Evolutionary conservation across 495 filamentous ascomycete genomes (phyloP), one percentile per base, ranked within the genome.

Genomic region (Trichoderma orchidacearum): DNA sequence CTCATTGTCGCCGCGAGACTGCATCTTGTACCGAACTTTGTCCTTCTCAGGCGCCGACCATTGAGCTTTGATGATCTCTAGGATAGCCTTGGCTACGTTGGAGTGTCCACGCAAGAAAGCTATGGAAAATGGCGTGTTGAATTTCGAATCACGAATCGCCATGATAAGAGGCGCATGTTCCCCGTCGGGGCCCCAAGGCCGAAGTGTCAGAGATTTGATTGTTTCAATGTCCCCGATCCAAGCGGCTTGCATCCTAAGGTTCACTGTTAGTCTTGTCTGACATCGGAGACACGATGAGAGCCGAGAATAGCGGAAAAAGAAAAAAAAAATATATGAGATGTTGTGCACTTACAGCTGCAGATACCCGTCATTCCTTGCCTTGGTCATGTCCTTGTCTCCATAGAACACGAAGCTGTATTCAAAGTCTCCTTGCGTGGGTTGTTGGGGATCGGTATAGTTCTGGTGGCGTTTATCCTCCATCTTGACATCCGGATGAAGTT

Each of bases 11-110:
- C 66, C 61, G 7, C 66, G 60, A 11, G 61, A 62, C 11, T 64
- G 55, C 66, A 82, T 76, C 32, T 61, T 71, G 67, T 76, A 84
- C n/a, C 74, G 71, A 5, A 66, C 60, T 56, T 72, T 67, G 35
- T 68, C 60, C 45, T 64, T 67, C 58, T 74, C 73, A 17, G 68
- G 61, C 0, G 73, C 74, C 17, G 78, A 70, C 63, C 84, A 88
- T 62, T 93, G 88, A 0, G 77, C 79, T 12, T 77, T 68, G 0
- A 74, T 71, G 57, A 93, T 90, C 51, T 81, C 76, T 5, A 92
- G 62, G 18, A 91, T 80, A 11, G 71, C 72, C 59, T 73, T 81
- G 11, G 85, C 85, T 15, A 80, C 68, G 3, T 78, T 71, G 32
- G 74, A 64, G 60, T 92, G 82, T 0, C 81, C 81, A 9, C 80